Evolutionary conservation across 352 stramenopile species (phyloP).

Genomic region (Globisporangium perplexum): DNA sequence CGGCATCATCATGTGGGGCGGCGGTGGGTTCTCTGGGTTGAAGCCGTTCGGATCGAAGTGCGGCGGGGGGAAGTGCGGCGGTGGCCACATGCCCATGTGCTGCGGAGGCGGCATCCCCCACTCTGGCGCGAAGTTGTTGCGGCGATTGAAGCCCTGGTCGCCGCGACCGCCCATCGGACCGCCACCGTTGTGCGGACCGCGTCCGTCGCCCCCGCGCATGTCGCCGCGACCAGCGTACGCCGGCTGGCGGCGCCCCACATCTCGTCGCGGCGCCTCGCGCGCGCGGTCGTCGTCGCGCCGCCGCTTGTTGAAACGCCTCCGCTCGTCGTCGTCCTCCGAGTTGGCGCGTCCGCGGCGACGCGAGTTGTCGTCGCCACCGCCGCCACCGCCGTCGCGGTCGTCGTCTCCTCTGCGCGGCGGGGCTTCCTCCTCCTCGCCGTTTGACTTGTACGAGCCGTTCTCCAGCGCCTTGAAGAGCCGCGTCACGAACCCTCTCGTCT

Average conservation of each 20-base stretch:
- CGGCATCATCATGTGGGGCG: constrained; percentile 60
- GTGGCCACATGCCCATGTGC: constrained; percentile 58
- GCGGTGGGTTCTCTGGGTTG: constrained; percentile 53
- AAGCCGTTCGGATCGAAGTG: constrained; percentile 68
- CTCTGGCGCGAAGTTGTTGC: constrained; percentile 56
- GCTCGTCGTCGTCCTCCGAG: constrained; percentile 57
- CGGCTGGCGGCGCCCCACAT: constrained; percentile 13
- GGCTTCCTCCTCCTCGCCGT: constrained; percentile 19
- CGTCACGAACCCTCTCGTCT: constrained; percentile 66
- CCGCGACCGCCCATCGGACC: constrained; percentile 11
- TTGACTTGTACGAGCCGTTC: constrained; percentile 48
- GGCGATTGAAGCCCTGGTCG: constrained; percentile 29
- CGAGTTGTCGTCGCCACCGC: constrained; percentile 20
- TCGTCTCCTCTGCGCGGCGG: neutral
- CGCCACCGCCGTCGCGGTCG: constrained; percentile 11
- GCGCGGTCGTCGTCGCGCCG: constrained; percentile 48
- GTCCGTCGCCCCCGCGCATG: constrained; percentile 21
- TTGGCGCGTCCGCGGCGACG: constrained; percentile 26
- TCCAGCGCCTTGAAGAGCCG: constrained; percentile 66
- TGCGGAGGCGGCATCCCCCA: constrained; percentile 62
- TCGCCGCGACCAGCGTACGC: constrained; percentile 19
- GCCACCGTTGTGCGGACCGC: neutral
- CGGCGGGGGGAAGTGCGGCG: constrained; percentile 34
- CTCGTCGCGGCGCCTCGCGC: constrained; percentile 17
- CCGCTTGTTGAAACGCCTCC: constrained; percentile 46